phyloP scores from a whole-genome alignment of 2,329 filamentous ascomycete species.

The Domatiomyces globalis region DNA sequence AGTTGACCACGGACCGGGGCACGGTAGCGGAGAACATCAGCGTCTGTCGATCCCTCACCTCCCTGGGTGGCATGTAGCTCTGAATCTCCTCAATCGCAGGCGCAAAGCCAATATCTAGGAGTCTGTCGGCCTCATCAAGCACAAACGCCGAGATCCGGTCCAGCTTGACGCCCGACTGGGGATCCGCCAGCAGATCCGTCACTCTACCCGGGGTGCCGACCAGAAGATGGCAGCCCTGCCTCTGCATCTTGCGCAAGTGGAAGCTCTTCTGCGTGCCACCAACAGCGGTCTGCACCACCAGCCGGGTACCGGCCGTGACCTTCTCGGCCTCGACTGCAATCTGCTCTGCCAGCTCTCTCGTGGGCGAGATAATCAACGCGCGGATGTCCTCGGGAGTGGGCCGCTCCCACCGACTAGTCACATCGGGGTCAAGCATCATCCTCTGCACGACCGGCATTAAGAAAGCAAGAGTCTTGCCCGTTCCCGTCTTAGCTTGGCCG shows the following conservation, averaged over 20 bases:
- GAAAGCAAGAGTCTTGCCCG: slow-evolving; percentile 38
- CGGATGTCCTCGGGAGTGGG: slow-evolving; percentile 9
- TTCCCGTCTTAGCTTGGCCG: slow-evolving; percentile 40
- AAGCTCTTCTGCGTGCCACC: slow-evolving; percentile 68
- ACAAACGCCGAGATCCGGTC: slow-evolving; percentile 36
- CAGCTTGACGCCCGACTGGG: slow-evolving; percentile 30
- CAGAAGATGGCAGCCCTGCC: slow-evolving; percentile 34
- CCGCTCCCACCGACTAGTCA: slow-evolving; percentile 26
- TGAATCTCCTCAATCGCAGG: slow-evolving; percentile 40
- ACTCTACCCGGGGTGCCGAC: slow-evolving; percentile 37
- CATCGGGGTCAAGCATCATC: slow-evolving; percentile 23
- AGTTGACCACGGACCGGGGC: slow-evolving; percentile 62
- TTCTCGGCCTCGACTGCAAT: slow-evolving; percentile 36
- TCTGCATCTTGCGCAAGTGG: slow-evolving; percentile 54
- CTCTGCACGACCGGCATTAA: slow-evolving; percentile 35
- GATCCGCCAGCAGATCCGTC: slow-evolving; percentile 34
- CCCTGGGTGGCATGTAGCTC: slow-evolving; percentile 36
- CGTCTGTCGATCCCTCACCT: slow-evolving; percentile 57
- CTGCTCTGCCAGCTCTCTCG: slow-evolving; percentile 36
- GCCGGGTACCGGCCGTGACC: slow-evolving; percentile 49
- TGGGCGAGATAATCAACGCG: slow-evolving; percentile 29
- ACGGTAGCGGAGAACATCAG: slow-evolving; percentile 94
- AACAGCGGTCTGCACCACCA: slow-evolving; percentile 66
- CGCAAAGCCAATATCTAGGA: slow-evolving; percentile 49
- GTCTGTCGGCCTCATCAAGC: slow-evolving; percentile 49